Evolutionary conservation across 352 stramenopile species (phyloP).

Genomic region (Thalassiosira hispida): DNA sequence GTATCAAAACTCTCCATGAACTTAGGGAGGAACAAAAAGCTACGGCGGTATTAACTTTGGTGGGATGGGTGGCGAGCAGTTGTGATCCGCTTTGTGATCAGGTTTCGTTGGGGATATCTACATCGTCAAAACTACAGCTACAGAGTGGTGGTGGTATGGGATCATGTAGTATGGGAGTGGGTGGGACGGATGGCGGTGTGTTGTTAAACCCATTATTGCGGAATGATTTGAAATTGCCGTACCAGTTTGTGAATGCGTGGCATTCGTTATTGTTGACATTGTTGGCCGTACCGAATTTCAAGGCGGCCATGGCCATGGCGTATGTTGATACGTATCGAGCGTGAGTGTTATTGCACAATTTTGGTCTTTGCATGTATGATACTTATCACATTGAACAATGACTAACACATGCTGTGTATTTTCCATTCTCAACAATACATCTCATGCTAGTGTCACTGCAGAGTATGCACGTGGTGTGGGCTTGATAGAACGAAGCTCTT

Average conservation of each 20-base stretch:
- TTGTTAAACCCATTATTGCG: constrained; percentile 64
- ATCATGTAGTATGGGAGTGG: no score
- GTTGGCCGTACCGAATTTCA: constrained; percentile 96
- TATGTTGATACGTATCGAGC: constrained; percentile 94
- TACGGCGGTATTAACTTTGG: constrained; percentile 67
- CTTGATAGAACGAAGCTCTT: constrained; percentile 81
- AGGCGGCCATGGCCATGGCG: constrained; percentile 92
- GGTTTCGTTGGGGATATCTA: constrained; percentile 62
- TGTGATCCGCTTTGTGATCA: constrained; percentile 80
- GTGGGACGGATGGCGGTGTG: background rate
- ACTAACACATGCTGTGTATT: no score
- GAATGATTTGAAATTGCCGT: constrained; percentile 78
- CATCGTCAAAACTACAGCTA: background rate
- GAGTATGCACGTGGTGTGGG: constrained; percentile 86
- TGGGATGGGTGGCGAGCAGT: constrained; percentile 60
- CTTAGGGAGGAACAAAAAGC: constrained; percentile 71
- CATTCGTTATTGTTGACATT: constrained; percentile 95
- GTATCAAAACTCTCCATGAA: constrained; percentile 74
- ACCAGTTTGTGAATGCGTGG: constrained; percentile 73
- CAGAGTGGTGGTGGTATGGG: constrained; percentile 1
- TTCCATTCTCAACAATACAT: no score
- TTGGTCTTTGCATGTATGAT: background rate
- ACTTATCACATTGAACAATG: background rate
- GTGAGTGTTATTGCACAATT: constrained; percentile 11
- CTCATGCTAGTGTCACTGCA: constrained; percentile 79